phyloP scores from a whole-genome alignment of 306 rosid genomes.

The Senna tora region DNA sequence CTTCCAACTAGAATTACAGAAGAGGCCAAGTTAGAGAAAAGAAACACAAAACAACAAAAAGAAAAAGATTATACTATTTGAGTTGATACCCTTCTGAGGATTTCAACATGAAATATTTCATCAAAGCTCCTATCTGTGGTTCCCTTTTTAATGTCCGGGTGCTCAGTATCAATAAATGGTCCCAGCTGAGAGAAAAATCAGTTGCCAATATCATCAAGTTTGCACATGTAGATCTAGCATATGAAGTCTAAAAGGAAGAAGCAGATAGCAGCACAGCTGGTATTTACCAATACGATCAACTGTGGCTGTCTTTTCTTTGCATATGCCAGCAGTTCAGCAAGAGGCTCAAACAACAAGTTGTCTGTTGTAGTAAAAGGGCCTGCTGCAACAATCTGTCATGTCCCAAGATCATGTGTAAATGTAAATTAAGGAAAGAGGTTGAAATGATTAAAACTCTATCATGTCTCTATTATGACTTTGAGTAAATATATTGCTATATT shows the following conservation, averaged over 20 bases:
- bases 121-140: slow-evolving; percentile 69
- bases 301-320: slow-evolving; percentile 85
- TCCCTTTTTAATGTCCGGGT: slow-evolving; percentile 85
- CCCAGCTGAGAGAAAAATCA: slow-evolving; percentile 68
- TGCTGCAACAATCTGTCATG: slow-evolving; percentile 83
- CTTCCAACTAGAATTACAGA: slow-evolving; percentile 64
- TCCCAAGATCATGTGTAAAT: slow-evolving; percentile 25
- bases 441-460: slow-evolving; percentile 4
- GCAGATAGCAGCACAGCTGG: slow-evolving; percentile 31
- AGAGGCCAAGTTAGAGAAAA: slow-evolving; percentile 24
- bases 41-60: not conserved
- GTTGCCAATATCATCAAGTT: slow-evolving; percentile 33
- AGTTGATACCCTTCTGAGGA: slow-evolving; percentile 70
- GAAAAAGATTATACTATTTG: slow-evolving; percentile 3
- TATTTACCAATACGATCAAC: slow-evolving; percentile 75
- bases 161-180: slow-evolving; percentile 91
- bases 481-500: slow-evolving; percentile 21
- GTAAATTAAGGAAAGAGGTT: not conserved
- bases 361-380: slow-evolving; percentile 93
- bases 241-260: slow-evolving; percentile 18
- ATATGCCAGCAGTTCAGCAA: slow-evolving; percentile 75
- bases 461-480: no score
- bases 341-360: slow-evolving; percentile 88
- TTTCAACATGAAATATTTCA: slow-evolving; percentile 71
- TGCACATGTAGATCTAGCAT: no score